Evolutionary conservation across 2,329 filamentous ascomycete genomes (phyloP).

Genomic region (Parascedosporium putredinis): DNA sequence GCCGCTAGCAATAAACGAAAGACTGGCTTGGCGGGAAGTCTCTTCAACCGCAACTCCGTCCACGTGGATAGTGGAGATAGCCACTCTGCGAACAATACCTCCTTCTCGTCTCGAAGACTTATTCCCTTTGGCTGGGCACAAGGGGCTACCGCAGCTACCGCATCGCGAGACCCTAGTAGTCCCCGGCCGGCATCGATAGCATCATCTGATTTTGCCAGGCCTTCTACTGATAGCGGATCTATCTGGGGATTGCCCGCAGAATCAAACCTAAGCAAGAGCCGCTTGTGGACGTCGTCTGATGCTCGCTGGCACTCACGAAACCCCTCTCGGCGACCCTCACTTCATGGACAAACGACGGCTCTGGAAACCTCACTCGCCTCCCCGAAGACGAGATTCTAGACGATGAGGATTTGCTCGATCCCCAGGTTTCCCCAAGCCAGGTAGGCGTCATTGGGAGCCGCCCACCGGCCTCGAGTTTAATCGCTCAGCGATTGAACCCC

Average conservation of each 20-base stretch:
- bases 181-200: constrained; percentile 60
- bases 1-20: constrained; percentile 43
- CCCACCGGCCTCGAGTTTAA: constrained; percentile 38
- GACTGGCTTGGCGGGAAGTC: constrained; percentile 46
- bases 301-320: constrained; percentile 47
- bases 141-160: constrained; percentile 30
- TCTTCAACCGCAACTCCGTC: constrained; percentile 46
- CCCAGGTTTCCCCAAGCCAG: constrained; percentile 42
- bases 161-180: constrained; percentile 44
- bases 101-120: constrained; percentile 31
- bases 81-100: constrained; percentile 15
- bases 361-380: constrained; percentile 51
- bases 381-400: constrained; percentile 54
- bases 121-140: constrained; percentile 41
- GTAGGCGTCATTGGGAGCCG: constrained; percentile 72
- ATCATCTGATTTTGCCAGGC: constrained; percentile 61
- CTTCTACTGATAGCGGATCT: constrained; percentile 67
- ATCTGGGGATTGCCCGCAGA: constrained; percentile 56
- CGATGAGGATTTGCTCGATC: constrained; percentile 42
- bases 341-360: constrained; percentile 62
- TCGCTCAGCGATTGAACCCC: constrained; percentile 65
- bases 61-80: constrained; percentile 32
- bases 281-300: constrained; percentile 56
- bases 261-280: constrained; percentile 36
- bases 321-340: constrained; percentile 69